Base-by-base conservation (phyloP, 805 yeast genomes). In the Middelhovenomyces tepae region DNA sequence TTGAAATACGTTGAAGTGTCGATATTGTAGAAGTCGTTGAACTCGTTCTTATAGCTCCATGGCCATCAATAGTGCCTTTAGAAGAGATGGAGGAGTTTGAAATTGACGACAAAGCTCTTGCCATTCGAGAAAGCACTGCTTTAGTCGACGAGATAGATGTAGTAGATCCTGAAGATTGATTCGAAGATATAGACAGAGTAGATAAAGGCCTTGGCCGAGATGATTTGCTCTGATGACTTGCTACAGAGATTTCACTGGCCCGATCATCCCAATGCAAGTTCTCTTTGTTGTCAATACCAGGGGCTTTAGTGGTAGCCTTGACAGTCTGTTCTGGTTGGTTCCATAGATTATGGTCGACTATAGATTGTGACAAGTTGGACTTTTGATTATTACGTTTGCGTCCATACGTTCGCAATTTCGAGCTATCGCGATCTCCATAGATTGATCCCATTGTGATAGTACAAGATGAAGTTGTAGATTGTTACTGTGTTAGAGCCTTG, bases 1-100 rank as follows among this genome's bases (percentile, higher is more conserved):
- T n/a, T n/a, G n/a, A n/a, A n/a, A n/a, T n/a, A n/a, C n/a, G 18
- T 19, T 39, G 34, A 25, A 40, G 23, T 14, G 46, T 18, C 15
- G 44, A 26, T 13, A 33, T 22, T 7, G 38, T 13, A 10, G 47
- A 42, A 8, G 47, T n/a, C n/a, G n/a, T n/a, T n/a, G n/a, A n/a
- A n/a, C n/a, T n/a, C n/a, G n/a, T n/a, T n/a, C n/a, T n/a, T n/a
- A n/a, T n/a, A n/a, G 31, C 28, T 16, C 28, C 1, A 19, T 34
- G 18, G 28, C 34, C 38, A 17, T 34, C 39, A 13, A 43, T 16
- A 3, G 48, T 41, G 15, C 32, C 36, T 13, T 39, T 43, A 7
- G 47, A 43, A 9, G 47, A 43, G 10, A 38, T 35, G 1, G 47
- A 43, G 20, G 43, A 35, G 5, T 38, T 34, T 11, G 46, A 42